Evolutionary conservation across 2,329 filamentous ascomycete species (phyloP).

Genomic region (Magnaporthales sp.): DNA sequence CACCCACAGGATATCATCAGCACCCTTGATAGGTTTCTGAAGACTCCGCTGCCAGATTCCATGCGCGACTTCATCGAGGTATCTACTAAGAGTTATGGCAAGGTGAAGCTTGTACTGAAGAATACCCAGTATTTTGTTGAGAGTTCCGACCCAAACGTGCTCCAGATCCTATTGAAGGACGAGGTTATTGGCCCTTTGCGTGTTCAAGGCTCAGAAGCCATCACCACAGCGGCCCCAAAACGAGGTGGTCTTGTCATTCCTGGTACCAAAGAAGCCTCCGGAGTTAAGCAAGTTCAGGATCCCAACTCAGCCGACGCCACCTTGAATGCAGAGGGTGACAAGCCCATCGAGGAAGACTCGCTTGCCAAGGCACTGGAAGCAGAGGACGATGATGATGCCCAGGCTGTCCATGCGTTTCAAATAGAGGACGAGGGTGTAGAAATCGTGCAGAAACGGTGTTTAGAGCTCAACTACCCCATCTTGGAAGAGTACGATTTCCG

Average conservation of each 20-base stretch:
- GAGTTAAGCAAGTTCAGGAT: constrained; percentile 20
- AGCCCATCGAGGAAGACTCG: neutral
- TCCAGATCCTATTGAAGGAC: constrained; percentile 76
- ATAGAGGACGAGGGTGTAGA: constrained; percentile 75
- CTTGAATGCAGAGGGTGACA: neutral
- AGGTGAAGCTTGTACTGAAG: constrained; percentile 86
- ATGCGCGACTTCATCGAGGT: constrained; percentile 70
- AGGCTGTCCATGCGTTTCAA: constrained; percentile 82
- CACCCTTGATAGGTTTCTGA: constrained; percentile 76
- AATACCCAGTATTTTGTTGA: constrained; percentile 89
- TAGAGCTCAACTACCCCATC: constrained; percentile 73
- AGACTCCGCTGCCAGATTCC: constrained; percentile 70
- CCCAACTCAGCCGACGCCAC: neutral
- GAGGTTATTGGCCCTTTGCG: constrained; percentile 70
- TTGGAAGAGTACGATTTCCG: constrained; percentile 93
- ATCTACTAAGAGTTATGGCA: constrained; percentile 83
- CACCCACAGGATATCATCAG: constrained; percentile 80
- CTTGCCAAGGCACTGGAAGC: neutral
- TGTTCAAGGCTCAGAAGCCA: constrained; percentile 55
- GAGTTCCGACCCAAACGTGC: constrained; percentile 74
- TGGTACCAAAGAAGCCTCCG: constrained; percentile 81
- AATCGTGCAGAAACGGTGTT: constrained; percentile 74
- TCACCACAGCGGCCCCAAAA: constrained; percentile 69
- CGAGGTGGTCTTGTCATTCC: constrained; percentile 79
- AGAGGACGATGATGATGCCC: constrained; percentile 29